Evolutionary conservation across 352 stramenopile genomes (phyloP).

Genomic region (Globisporangium cystogenes): DNA sequence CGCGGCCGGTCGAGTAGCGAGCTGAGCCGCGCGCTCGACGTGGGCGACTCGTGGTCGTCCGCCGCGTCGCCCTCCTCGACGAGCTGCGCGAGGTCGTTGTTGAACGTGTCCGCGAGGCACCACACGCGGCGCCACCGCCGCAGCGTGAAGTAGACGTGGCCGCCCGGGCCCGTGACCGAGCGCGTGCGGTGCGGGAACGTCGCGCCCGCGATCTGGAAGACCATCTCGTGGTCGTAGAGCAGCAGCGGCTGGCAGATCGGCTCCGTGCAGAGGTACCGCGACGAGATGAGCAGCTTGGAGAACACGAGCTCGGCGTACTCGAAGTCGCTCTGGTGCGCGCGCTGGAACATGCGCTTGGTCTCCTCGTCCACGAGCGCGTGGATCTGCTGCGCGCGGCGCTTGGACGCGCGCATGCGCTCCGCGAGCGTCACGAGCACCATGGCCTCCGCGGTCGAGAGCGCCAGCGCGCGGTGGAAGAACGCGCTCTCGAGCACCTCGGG

Average conservation of each 20-base stretch:
- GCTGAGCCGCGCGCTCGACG: background rate
- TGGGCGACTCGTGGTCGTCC: background rate
- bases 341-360: slow-evolving; percentile 7
- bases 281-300: slow-evolving; percentile 15
- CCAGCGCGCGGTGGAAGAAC: slow-evolving; percentile 15
- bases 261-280: slow-evolving; percentile 17
- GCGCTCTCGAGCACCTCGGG: slow-evolving; percentile 20
- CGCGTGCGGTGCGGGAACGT: slow-evolving; percentile 16
- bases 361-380: slow-evolving; percentile 16
- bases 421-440: slow-evolving; percentile 6
- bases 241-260: slow-evolving; percentile 20
- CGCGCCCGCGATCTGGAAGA: slow-evolving; percentile 9
- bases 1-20: background rate
- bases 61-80: slow-evolving; percentile 4
- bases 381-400: slow-evolving; percentile 10
- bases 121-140: slow-evolving; percentile 13
- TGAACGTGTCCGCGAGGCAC: slow-evolving; percentile 15
- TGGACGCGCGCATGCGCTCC: slow-evolving; percentile 7
- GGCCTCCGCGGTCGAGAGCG: slow-evolving; percentile 3
- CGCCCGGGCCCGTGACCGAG: slow-evolving; percentile 11
- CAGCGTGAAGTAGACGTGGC: slow-evolving; percentile 17
- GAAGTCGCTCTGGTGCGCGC: slow-evolving; percentile 13
- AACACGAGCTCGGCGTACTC: slow-evolving; percentile 20
- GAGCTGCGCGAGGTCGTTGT: slow-evolving; percentile 17
- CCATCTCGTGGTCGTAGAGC: slow-evolving; percentile 23